Base-by-base conservation (phyloP, 495 filamentous ascomycete genomes). In the Penicillium robsamsonii region DNA sequence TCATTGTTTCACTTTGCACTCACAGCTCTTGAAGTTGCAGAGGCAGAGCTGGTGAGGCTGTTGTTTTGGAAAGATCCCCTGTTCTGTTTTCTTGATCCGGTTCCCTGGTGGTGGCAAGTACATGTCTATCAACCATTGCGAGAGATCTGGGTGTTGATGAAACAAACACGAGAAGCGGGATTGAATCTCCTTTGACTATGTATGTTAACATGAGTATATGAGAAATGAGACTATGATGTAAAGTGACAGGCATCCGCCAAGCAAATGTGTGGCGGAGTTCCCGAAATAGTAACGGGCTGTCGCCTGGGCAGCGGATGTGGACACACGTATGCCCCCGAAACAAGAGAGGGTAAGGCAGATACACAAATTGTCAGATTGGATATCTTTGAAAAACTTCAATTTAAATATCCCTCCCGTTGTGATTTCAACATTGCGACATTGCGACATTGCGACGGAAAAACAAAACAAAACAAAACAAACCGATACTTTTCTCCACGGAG, bases 31-130 rank as follows among this genome's bases (percentile, higher is more conserved):
- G 51, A 46, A 8, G 13, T 53, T 10, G 22, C 61, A 29, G 41
- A 59, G 38, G 29, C 35, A 27, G 60, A 62, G 43, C 11, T 60
- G 15, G 20, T 24, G 12, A 59, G 45, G 5, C 51, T 74, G 15
- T 37, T 70, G 0, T 74, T 75, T 48, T 77, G 71, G 72, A 63
- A 66, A 29, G 52, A 74, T 33, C 58, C 65, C 29, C 64, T 59
- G 10, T 77, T 77, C 37, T 71, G 69, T 3, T 25, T 35, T 22
- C 46, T 57, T 13, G 75, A 78, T 54, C 75, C 75, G 13, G 25
- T 78, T 22, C 75, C 75, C 9, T 78, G 75, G 75, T 78, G 75
- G 75, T 78, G 75, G 75, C 60, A 78, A 61, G 58, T 62, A 3
- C 75, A 78, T 65, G 46, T 78, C 25, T 74, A 66, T 45, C 64